Conservation (phyloP, 768 basidiomycete genomes). For the Pleurotus ostreatus region DNA sequence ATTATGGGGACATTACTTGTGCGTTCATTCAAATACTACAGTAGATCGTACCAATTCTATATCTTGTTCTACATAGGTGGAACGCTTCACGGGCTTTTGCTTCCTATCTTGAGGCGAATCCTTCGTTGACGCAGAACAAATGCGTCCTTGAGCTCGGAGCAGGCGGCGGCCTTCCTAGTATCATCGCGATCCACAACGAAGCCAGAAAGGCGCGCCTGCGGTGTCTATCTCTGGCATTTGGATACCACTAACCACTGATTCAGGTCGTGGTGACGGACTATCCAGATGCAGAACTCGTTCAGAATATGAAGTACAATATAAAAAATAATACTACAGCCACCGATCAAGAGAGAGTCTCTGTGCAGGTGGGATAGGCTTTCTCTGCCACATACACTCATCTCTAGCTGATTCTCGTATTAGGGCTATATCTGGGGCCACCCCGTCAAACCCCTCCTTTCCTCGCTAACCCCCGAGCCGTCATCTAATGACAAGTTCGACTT, state of each 20-base stretch:
- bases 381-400: too few relatives aligned
- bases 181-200: constrained; percentile 68
- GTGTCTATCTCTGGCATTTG: neutral
- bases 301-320: constrained; percentile 75
- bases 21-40: constrained; percentile 12
- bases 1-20: constrained; percentile 82
- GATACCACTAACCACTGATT: neutral
- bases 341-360: constrained; percentile 25
- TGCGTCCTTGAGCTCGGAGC: constrained; percentile 88
- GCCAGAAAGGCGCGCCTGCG: constrained; percentile 52
- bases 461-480: constrained; percentile 14
- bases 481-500: constrained; percentile 54
- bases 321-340: constrained; percentile 42
- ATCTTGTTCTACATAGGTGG: constrained; percentile 46
- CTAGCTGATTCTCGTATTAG: constrained; percentile 22
- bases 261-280: constrained; percentile 91
- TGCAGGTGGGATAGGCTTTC: constrained; percentile 12
- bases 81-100: constrained; percentile 76
- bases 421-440: constrained; percentile 84
- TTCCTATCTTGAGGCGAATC: constrained; percentile 58
- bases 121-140: constrained; percentile 37
- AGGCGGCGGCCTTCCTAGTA: constrained; percentile 84
- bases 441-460: constrained; percentile 39
- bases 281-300: constrained; percentile 71
- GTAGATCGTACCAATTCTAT: neutral